Evolutionary conservation across 1,284 basidiomycete genomes (phyloP).

Genomic region (Moesziomyces sp.): DNA sequence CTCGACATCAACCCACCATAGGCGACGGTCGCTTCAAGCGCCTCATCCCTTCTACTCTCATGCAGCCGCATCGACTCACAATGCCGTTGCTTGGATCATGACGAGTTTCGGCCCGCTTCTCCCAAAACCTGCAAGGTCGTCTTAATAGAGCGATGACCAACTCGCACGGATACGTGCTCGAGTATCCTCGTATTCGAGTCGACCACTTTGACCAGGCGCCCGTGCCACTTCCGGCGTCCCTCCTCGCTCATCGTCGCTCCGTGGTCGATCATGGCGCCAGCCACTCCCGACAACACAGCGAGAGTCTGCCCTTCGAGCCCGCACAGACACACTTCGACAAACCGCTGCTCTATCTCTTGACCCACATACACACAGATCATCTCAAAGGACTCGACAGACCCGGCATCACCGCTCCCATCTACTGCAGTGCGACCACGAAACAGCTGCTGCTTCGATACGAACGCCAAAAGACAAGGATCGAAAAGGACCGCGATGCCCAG

Average conservation of each 20-base stretch:
- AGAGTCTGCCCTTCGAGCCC: constrained; percentile 21
- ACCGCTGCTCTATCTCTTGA: constrained; percentile 56
- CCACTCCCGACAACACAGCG: background rate
- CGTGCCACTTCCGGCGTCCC: constrained; percentile 34
- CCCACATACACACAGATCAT: constrained; percentile 65
- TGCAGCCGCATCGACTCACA: no score
- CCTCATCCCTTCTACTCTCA: no score
- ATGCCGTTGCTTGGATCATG: background rate
- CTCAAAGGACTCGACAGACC: constrained; percentile 55
- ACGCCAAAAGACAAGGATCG: constrained; percentile 42
- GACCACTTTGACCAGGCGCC: constrained; percentile 53
- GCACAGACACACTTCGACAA: constrained; percentile 44
- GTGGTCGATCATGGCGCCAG: background rate
- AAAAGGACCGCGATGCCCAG: constrained; percentile 26
- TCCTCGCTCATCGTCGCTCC: constrained; percentile 30
- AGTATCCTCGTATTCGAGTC: constrained; percentile 60
- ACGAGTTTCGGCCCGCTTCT: no score
- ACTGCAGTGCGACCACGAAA: constrained; percentile 55
- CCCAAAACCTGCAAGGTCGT: background rate
- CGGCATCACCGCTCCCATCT: constrained; percentile 51
- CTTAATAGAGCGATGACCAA: constrained; percentile 30
- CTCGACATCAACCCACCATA: no score
- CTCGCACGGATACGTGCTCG: constrained; percentile 54
- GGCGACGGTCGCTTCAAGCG: no score
- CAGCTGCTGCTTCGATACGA: constrained; percentile 56